Evolutionary conservation across 2,329 filamentous ascomycete species (phyloP).

Genomic region (Peltaster fructicola): DNA sequence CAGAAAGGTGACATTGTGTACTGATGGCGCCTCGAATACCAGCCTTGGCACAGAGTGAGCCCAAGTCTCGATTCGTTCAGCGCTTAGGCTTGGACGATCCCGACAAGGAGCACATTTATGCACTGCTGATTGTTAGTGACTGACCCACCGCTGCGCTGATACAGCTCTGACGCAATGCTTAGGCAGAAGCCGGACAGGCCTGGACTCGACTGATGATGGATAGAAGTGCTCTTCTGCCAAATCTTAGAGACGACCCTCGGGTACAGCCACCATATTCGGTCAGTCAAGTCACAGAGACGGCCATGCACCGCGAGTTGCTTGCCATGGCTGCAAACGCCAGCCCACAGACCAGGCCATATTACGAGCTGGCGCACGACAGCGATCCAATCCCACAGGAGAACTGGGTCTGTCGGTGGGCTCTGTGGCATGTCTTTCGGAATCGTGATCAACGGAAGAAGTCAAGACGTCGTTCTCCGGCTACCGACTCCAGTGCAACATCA

Average conservation of each 20-base stretch:
- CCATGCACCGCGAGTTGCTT: slow-evolving; percentile 27
- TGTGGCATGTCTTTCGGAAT: slow-evolving; percentile 36
- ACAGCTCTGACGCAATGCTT: too few species aligned
- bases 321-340: slow-evolving; percentile 24
- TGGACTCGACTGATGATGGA: too few species aligned
- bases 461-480: too few species aligned
- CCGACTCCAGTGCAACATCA: too few species aligned
- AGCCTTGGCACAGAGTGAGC: slow-evolving; percentile 26
- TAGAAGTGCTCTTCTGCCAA: too few species aligned
- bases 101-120: slow-evolving; percentile 18
- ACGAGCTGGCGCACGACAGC: slow-evolving; percentile 25
- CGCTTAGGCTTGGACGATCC: slow-evolving; percentile 24
- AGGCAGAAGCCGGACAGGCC: too few species aligned
- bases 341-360: slow-evolving; percentile 22
- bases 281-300: slow-evolving; percentile 30
- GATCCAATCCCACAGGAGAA: slow-evolving; percentile 27
- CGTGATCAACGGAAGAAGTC: slow-evolving; percentile 23
- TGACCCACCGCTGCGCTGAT: too few species aligned
- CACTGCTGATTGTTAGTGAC: too few species aligned
- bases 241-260: too few species aligned
- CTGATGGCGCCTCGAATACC: slow-evolving; percentile 15
- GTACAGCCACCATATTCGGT: slow-evolving; percentile 32
- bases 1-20: slow-evolving; percentile 1
- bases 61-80: slow-evolving; percentile 26
- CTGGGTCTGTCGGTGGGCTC: slow-evolving; percentile 34